Percentiles rank a stretch among this genome's conserved stretches.
These are phyloP conservation scores for Amanita jacksonii DNA, from an alignment of 768 basidiomycete genomes.

Conservation along the genomic window DNA sequence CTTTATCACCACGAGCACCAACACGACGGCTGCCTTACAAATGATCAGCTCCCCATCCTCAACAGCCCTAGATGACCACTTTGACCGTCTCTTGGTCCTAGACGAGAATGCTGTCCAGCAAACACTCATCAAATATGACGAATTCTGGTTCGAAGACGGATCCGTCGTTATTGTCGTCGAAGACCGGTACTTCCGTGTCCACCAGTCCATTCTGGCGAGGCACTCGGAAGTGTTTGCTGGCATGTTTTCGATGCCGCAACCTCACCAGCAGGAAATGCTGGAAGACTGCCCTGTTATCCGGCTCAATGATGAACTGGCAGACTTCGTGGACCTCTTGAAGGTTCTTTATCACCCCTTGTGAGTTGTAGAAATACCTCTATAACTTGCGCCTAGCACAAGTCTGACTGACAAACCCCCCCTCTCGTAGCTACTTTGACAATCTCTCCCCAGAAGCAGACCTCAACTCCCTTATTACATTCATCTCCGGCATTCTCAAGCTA, in stretches of 20 bases:
- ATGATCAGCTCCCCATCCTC: no score
- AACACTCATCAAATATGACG: slow-evolving; percentile 8
- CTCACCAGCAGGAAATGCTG: slow-evolving; percentile 19
- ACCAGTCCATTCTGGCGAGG: slow-evolving; percentile 28
- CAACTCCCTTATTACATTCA: slow-evolving; percentile 26
- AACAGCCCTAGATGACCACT: no score
- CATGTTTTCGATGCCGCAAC: slow-evolving; percentile 30
- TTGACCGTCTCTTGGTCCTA: no score
- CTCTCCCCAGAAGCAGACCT: slow-evolving; percentile 24
- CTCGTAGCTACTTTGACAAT: slow-evolving; percentile 28
- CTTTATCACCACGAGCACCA: no score
- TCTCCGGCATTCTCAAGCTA: slow-evolving; percentile 32
- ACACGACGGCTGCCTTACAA: no score
- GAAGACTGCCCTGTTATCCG: slow-evolving; percentile 29
- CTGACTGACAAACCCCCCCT: background rate
- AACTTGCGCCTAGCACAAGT: background rate
- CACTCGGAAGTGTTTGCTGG: slow-evolving; percentile 32
- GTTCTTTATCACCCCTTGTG: slow-evolving; percentile 31
- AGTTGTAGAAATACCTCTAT: slow-evolving; percentile 13
- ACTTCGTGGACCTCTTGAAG: slow-evolving; percentile 26
- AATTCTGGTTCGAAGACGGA: slow-evolving; percentile 31
- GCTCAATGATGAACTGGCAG: slow-evolving; percentile 23
- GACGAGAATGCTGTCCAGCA: no score
- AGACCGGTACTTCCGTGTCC: slow-evolving; percentile 24
- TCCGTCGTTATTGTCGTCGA: slow-evolving; percentile 29